These are phyloP conservation scores for Amylostereum areolatum DNA, from an alignment of 1,284 basidiomycete genomes.

Conservation along the genomic window DNA sequence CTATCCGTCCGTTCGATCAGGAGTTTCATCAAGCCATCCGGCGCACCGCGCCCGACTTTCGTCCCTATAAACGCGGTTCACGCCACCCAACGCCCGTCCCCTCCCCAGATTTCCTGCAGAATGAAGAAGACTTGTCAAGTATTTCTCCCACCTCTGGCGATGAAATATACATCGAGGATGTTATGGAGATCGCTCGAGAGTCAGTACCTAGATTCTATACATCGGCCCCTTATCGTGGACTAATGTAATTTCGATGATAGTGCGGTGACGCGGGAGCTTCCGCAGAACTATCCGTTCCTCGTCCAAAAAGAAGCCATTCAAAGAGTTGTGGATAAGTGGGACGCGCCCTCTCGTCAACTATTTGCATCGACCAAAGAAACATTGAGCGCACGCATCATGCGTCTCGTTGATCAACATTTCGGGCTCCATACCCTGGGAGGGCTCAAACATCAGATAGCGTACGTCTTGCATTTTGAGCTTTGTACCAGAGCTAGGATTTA, in stretches of 20 bases:
- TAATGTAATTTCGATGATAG: constrained; percentile 26
- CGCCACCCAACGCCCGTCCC: constrained; percentile 4
- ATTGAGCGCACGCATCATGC: constrained; percentile 33
- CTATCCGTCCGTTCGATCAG: constrained; percentile 42
- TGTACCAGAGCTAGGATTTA: too few species aligned
- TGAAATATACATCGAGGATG: constrained; percentile 50
- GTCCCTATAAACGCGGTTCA: constrained; percentile 20
- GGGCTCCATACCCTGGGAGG: constrained; percentile 41
- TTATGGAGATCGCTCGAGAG: constrained; percentile 40
- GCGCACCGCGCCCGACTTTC: constrained; percentile 42
- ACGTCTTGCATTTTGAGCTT: constrained; percentile 14
- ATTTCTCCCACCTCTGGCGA: constrained; percentile 8
- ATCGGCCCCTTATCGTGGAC: constrained; percentile 9
- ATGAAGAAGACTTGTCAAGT: constrained; percentile 23
- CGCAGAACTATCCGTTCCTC: constrained; percentile 56
- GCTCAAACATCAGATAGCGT: constrained; percentile 50
- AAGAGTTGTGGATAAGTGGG: constrained; percentile 42
- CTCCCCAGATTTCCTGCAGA: constrained; percentile 31
- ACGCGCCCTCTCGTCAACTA: constrained; percentile 35
- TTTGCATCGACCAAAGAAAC: constrained; percentile 37
- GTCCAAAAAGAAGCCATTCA: constrained; percentile 47
- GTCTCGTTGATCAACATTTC: constrained; percentile 43
- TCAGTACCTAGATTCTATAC: constrained; percentile 15
- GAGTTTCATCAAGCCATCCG: constrained; percentile 40
- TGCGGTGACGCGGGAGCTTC: constrained; percentile 60